These are phyloP conservation scores for Corymbia maculata DNA, from an alignment of 345 rosid genomes.

Conservation along the genomic window DNA sequence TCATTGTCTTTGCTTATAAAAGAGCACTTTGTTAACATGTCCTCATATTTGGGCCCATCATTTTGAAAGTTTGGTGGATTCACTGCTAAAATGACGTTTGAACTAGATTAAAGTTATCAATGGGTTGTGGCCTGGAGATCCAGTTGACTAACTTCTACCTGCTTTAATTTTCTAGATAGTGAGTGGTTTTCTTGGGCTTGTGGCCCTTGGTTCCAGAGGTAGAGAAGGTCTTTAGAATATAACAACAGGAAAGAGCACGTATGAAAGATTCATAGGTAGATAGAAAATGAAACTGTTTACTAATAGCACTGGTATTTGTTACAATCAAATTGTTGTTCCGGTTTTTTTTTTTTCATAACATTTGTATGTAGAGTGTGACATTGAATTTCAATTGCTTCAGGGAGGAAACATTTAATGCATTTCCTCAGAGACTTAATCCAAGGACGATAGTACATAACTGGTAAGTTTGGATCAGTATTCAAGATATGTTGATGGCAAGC, in stretches of 20 bases:
- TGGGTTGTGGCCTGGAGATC: neutral
- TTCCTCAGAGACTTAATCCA: constrained; percentile 68
- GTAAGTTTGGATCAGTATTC: constrained; percentile 21
- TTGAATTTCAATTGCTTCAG: constrained; percentile 19
- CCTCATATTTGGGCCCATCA: neutral
- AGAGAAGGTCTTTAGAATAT: neutral
- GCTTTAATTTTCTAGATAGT: constrained; percentile 44
- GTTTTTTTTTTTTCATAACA: neutral
- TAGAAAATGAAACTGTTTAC: neutral
- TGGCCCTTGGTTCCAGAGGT: neutral
- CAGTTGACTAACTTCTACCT: neutral
- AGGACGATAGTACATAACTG: constrained; percentile 81
- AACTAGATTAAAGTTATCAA: neutral
- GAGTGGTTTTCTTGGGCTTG: constrained; percentile 36
- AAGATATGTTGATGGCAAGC: neutral
- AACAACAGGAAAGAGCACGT: neutral
- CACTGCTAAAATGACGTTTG: neutral
- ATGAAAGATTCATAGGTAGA: neutral
- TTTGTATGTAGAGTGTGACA: neutral
- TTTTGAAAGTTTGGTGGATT: constrained; percentile 37
- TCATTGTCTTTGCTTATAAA: neutral
- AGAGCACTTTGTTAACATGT: neutral
- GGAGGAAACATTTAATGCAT: constrained; percentile 76
- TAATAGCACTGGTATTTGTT: neutral
- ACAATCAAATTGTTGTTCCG: neutral